Conservation (phyloP, 345 rosid species). For the Turnera subulata region DNA sequence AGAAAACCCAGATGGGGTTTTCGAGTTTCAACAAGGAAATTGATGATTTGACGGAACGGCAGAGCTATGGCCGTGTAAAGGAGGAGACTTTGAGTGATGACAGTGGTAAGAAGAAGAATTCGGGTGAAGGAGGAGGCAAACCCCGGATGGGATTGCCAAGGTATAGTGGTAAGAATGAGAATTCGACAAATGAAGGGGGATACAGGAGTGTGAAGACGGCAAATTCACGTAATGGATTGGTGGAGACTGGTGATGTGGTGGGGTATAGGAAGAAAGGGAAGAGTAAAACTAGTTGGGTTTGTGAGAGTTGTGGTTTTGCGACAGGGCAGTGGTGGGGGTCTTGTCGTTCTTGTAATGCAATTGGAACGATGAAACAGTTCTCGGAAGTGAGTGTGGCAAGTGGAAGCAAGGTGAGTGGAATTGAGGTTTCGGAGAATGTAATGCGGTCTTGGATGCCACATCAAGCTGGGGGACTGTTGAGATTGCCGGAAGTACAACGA, state of each 20-base stretch:
- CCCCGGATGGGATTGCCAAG: slow-evolving; percentile 11
- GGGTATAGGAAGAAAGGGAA: slow-evolving; percentile 46
- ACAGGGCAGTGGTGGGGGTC: slow-evolving; percentile 95
- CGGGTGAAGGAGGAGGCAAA: slow-evolving; percentile 1
- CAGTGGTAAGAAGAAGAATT: slow-evolving; percentile 4
- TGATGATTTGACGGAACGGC: not conserved
- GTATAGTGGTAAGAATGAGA: slow-evolving; percentile 11
- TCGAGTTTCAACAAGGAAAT: slow-evolving; percentile 1
- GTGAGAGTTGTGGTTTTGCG: slow-evolving; percentile 60
- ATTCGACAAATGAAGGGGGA: slow-evolving; percentile 13
- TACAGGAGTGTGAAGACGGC: slow-evolving; percentile 7
- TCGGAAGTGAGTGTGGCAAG: slow-evolving; percentile 20
- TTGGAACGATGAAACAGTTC: slow-evolving; percentile 62
- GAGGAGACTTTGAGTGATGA: not conserved
- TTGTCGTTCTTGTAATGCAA: slow-evolving; percentile 50
- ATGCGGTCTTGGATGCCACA: slow-evolving; percentile 63
- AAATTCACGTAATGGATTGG: slow-evolving; percentile 9
- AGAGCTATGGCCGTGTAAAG: not conserved
- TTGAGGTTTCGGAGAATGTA: slow-evolving; percentile 34
- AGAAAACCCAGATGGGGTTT: slow-evolving; percentile 3
- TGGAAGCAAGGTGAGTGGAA: slow-evolving; percentile 33
- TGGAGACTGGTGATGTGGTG: slow-evolving; percentile 22
- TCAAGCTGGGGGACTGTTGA: slow-evolving; percentile 43
- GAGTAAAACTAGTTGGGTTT: slow-evolving; percentile 52
- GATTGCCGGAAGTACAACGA: slow-evolving; percentile 52